Conservation (phyloP, 2,329 filamentous ascomycete species). For the Incumbomyces lentus region DNA sequence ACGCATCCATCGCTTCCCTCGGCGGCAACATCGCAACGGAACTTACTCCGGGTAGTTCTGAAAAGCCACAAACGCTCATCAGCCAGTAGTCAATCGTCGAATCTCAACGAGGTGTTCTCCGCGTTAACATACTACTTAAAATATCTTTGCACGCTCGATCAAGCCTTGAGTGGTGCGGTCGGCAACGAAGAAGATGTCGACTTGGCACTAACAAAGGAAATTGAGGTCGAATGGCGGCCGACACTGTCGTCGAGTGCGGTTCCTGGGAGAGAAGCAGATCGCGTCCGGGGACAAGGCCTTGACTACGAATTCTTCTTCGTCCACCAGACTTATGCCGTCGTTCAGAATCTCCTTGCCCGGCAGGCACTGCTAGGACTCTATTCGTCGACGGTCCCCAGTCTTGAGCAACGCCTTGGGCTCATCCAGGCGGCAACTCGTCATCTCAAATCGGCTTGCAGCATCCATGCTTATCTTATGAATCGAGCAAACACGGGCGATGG, state of each 20-base stretch:
- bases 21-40: constrained; percentile 70
- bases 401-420: constrained; percentile 57
- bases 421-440: constrained; percentile 66
- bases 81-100: constrained; percentile 55
- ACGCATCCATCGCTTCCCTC: constrained; percentile 85
- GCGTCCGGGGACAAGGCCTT: constrained; percentile 61
- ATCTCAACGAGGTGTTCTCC: constrained; percentile 59
- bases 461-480: constrained; percentile 57
- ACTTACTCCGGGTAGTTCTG: constrained; percentile 68
- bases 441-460: constrained; percentile 65
- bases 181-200: constrained; percentile 54
- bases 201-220: constrained; percentile 54
- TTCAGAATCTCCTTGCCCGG: constrained; percentile 62
- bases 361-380: constrained; percentile 64
- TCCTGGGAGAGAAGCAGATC: constrained; percentile 52
- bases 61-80: constrained; percentile 87
- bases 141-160: constrained; percentile 67
- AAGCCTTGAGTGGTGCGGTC: constrained; percentile 51
- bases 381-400: constrained; percentile 48
- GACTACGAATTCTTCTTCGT: constrained; percentile 77
- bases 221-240: constrained; percentile 71
- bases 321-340: constrained; percentile 65
- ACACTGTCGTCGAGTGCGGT: constrained; percentile 55
- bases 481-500: constrained; percentile 39
- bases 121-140: constrained; percentile 70